phyloP scores from a whole-genome alignment of 768 basidiomycete genomes.

The Leccinum variicolor region DNA sequence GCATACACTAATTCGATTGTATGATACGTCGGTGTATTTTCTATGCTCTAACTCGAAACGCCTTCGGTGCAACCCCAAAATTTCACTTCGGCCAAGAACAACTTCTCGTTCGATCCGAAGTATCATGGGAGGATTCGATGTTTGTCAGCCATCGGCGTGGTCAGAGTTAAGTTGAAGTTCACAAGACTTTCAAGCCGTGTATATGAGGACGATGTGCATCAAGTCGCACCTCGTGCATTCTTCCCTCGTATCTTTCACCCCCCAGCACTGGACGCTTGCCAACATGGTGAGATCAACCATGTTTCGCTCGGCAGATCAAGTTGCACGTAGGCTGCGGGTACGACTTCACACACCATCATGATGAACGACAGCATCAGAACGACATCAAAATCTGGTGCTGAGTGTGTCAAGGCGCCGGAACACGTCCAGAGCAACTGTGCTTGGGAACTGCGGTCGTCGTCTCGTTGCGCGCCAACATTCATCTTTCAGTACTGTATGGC shows the following conservation, averaged over 20 bases:
- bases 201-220: not conserved
- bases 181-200: not conserved
- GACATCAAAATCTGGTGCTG: not conserved
- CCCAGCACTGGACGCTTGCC: no score
- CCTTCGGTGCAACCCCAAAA: not conserved
- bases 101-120: not conserved
- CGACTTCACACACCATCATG: not conserved
- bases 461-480: slow-evolving; percentile 32
- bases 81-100: not conserved
- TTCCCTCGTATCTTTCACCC: not conserved
- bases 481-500: slow-evolving; percentile 5
- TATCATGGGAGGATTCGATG: not conserved
- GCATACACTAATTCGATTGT: not conserved
- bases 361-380: not conserved
- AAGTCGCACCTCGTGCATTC: no score
- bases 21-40: not conserved
- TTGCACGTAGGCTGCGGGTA: not conserved
- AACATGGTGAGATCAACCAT: not conserved
- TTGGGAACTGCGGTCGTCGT: no score
- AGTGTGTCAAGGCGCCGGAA: not conserved
- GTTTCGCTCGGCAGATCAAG: not conserved
- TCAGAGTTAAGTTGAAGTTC: not conserved
- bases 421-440: not conserved
- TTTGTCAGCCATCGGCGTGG: not conserved
- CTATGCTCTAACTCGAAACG: not conserved